Base-by-base conservation (phyloP, 1,284 basidiomycete species). In the Cutaneotrichosporon mucoides region DNA sequence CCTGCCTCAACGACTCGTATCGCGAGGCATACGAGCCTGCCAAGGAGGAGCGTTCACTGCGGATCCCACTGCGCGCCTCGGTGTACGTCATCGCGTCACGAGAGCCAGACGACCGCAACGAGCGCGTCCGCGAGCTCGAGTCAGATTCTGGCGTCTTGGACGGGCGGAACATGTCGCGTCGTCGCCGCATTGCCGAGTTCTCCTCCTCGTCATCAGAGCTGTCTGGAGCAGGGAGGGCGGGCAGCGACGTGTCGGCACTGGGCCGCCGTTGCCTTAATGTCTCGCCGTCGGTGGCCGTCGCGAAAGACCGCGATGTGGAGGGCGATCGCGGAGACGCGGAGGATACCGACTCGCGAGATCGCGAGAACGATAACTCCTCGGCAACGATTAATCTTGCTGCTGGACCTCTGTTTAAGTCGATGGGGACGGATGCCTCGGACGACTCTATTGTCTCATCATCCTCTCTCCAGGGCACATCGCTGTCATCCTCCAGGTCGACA, bases 401-500 rank as follows among this genome's bases (percentile, higher is more conserved):
- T 38, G 52, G 41, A 5, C 55, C 61, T 41, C 47, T 59, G 36
- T 55, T 36, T 34, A 40, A 41, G 47, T 45, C 53, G 34, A 53
- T 55, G 2, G 41, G 57, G n/a, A 47, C 53, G 3, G 53, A 51
- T n/a, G 36, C 40, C 16, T 59, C 57, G 35, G 52, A 43, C 13
- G 51, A 54, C n/a, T 56, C 61, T 37, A 53, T 15, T 11, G 50
- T 56, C 33, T 53, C 56, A 34, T 56, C 63, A 16, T 65, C 60
- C 40, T 62, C 63, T 12, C 33, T 53, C 54, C 66, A 56, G 38
- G 60, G 58, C 36, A 56, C 40, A 59, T 34, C 10, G 56, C 62
- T 65, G 34, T 70, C 68, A 57, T 72, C 71, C 33, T 76, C 74
- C 35, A 76, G 47, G 33, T 72, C 74, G n/a, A 71, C 60, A 41